Conservation (phyloP, 805 yeast species). For the Saccharomyces mikatae region DNA sequence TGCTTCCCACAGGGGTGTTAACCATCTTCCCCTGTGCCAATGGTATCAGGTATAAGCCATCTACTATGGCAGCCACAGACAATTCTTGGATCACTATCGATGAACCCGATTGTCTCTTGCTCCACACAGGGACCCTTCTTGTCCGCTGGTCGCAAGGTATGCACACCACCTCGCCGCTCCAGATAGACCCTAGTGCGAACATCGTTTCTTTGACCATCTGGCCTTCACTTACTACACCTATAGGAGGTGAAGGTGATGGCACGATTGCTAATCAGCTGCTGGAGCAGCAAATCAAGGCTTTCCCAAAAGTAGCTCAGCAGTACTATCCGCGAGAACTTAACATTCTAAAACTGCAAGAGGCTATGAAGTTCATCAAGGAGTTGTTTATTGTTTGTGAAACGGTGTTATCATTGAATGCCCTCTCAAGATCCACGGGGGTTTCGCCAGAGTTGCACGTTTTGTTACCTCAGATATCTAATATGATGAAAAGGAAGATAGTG, state of each 20-base stretch:
- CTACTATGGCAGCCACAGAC: conserved; percentile 18
- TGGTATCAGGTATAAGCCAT: conserved; percentile 21
- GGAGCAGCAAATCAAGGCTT: conserved; percentile 18
- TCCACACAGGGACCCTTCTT: conserved; percentile 24
- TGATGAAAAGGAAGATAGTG: conserved; percentile 22
- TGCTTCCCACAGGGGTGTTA: conserved; percentile 19
- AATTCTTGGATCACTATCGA: conserved; percentile 20
- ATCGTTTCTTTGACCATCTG: conserved; percentile 16
- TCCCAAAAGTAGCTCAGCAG: conserved; percentile 18
- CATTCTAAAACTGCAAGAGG: conserved; percentile 9
- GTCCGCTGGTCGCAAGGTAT: conserved; percentile 15
- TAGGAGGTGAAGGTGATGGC: conserved; percentile 1
- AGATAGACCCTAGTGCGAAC: conserved; percentile 14
- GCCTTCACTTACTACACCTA: conserved; percentile 13
- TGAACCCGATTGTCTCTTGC: conserved; percentile 23
- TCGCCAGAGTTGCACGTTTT: conserved; percentile 17
- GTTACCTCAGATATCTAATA: conserved; percentile 25
- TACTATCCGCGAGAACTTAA: conserved; percentile 17
- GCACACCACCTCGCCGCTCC: conserved; percentile 19
- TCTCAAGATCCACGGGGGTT: conserved; percentile 13
- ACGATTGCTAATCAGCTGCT: conserved; percentile 12
- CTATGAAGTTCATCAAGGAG: conserved; percentile 15
- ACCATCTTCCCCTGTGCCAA: conserved; percentile 22
- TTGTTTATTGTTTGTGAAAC: conserved; percentile 23
- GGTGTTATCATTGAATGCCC: conserved; percentile 23